Evolutionary conservation across 176 grass and related monocot species (phyloP).

Genomic region (Hsuehochloa calcarea): DNA sequence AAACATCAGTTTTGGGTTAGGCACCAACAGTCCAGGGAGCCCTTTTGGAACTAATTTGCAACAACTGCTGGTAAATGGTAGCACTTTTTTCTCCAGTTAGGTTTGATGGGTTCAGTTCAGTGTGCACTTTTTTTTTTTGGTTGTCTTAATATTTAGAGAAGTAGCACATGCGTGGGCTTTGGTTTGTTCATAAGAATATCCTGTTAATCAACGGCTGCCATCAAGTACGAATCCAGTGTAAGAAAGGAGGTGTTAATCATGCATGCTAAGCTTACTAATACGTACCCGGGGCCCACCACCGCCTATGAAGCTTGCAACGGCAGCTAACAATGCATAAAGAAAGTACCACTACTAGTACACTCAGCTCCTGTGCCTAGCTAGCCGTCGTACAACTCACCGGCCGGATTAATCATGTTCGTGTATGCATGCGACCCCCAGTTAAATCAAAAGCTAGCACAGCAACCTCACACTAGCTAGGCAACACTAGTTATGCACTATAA

Average conservation of each 20-base stretch:
- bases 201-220: too few relatives aligned
- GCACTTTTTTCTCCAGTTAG: background rate
- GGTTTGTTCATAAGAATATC: background rate
- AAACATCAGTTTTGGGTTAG: conserved; percentile 3
- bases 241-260: background rate
- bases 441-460: too few relatives aligned
- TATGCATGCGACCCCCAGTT: too few relatives aligned
- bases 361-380: too few relatives aligned
- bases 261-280: background rate
- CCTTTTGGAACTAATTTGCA: background rate
- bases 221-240: background rate
- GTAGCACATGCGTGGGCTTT: background rate
- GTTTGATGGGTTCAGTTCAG: background rate
- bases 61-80: background rate
- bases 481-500: too few relatives aligned
- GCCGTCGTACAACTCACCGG: background rate
- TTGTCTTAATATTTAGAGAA: background rate
- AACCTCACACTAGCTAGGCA: too few relatives aligned
- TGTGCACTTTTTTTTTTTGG: background rate
- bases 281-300: background rate
- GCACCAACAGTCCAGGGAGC: background rate
- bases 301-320: background rate
- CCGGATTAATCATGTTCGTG: background rate
- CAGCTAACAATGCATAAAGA: background rate
- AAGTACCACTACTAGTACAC: too few relatives aligned